Evolutionary conservation across 139 green algal species (phyloP), one percentile per base, ranked within the genome.

Genomic region (Coccomyxa sp.): DNA sequence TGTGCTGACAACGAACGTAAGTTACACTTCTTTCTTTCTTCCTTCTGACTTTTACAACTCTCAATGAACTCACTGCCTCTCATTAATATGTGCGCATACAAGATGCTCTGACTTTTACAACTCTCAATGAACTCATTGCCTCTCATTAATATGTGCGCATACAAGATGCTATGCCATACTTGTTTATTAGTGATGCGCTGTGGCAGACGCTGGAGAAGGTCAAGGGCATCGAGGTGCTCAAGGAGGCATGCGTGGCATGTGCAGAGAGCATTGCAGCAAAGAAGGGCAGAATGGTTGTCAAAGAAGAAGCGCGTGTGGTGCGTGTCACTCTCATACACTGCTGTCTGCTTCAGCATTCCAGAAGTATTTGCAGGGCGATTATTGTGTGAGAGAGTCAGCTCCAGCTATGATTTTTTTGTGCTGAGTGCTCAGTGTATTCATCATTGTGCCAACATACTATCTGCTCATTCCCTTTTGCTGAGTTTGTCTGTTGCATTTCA

Each of bases 241-340:
- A 89, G n/a, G 68, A 87, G 58, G 95, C 95, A 21, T 94, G 94
- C 58, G 92, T 96, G 67, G 93, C 89, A 17, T 94, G 91, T 83
- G 84, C 91, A 79, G 89, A 84, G 25, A 88, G 82, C 58, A 97
- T 99, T 81, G 95, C 96, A 67, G 86, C 57, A 25, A 86, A 86
- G 60, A 95, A 96, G 84, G 97, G 97, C 80, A 96, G 96, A 89
- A 88, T 99, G 76, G 78, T 93, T 31, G 91, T 99, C 28, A 98
- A 98, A 90, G 95, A 98, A 88, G 91, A 90, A 57, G 90, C 97
- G 13, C 92, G 97, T n/a, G 95, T 94, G 28, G 96, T 99, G 51
- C 96, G 91, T 75, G 13, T 38, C 14, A 18, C 9, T 31, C 16
- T 27, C 74, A 17, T 31, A 10, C 74, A 51, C 7, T 51, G 38